Conservation (phyloP, 2,329 filamentous ascomycete species). For the Colletotrichum cereale region DNA sequence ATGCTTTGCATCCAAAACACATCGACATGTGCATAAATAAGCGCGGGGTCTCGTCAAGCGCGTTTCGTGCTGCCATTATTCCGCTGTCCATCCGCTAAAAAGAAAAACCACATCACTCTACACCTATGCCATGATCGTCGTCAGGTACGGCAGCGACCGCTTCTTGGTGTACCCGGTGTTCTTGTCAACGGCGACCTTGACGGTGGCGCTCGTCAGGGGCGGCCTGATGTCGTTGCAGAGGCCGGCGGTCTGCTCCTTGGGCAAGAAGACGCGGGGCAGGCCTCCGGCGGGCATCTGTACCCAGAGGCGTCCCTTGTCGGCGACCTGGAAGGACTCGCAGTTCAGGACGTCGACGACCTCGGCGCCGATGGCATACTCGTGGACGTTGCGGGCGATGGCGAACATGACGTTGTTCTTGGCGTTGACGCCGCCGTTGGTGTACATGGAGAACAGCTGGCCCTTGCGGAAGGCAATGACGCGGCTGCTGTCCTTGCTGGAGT, state of each 20-base stretch:
- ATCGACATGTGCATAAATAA: background rate
- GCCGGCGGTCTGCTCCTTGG: conserved; percentile 34
- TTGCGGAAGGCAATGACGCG: conserved; percentile 38
- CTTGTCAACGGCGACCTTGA: conserved; percentile 38
- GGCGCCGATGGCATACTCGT: conserved; percentile 51
- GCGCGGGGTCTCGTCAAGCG: background rate
- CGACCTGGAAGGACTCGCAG: conserved; percentile 50
- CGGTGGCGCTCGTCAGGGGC: conserved; percentile 25
- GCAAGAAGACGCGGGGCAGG: conserved; percentile 34
- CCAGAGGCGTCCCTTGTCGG: conserved; percentile 33
- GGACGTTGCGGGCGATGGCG: conserved; percentile 48
- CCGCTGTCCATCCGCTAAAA: background rate
- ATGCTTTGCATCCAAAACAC: conserved; percentile 8
- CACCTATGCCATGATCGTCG: conserved; percentile 11
- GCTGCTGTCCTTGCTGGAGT: conserved; percentile 29
- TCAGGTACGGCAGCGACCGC: conserved; percentile 24
- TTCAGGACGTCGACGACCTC: conserved; percentile 56
- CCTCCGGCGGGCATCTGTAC: conserved; percentile 38
- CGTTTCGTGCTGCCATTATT: background rate
- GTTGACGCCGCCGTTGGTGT: conserved; percentile 54
- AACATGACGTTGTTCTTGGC: conserved; percentile 50
- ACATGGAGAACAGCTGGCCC: conserved; percentile 46
- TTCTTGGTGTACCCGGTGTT: conserved; percentile 29
- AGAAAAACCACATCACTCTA: no score
- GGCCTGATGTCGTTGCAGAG: conserved; percentile 36